A percentile compares a stretch with the other conserved stretches of the same genome.
Conservation (phyloP, 352 stramenopile genomes). For the Globisporangium barbulae region DNA sequence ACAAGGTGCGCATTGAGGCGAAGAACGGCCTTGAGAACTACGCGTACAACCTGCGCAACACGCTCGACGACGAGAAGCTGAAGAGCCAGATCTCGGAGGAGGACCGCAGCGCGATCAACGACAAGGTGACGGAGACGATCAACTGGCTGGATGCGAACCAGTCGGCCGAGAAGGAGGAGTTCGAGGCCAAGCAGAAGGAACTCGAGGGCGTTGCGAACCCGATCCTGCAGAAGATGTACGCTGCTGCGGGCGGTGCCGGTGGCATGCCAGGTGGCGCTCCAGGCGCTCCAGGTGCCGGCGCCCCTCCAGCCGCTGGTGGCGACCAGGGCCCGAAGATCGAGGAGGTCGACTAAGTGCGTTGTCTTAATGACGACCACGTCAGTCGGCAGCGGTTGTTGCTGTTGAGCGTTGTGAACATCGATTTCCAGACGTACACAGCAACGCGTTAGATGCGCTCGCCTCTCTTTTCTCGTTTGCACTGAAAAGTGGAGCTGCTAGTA, state of each 20-base stretch:
- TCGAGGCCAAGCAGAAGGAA: slow-evolving; percentile 86
- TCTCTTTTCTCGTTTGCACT: slow-evolving; percentile 1
- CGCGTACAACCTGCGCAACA: slow-evolving; percentile 79
- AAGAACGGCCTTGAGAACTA: slow-evolving; percentile 91
- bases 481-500: background rate
- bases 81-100: slow-evolving; percentile 59
- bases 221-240: slow-evolving; percentile 84
- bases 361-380: background rate
- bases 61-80: slow-evolving; percentile 83
- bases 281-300: slow-evolving; percentile 20
- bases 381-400: slow-evolving; percentile 1
- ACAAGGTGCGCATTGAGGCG: slow-evolving; percentile 60
- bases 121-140: slow-evolving; percentile 60
- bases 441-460: background rate
- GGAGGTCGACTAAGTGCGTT: slow-evolving; percentile 39
- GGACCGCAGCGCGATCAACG: slow-evolving; percentile 51
- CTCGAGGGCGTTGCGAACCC: slow-evolving; percentile 83
- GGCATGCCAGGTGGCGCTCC: slow-evolving; percentile 31
- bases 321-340: slow-evolving; percentile 74
- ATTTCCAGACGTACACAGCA: background rate
- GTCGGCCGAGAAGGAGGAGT: slow-evolving; percentile 79
- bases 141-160: slow-evolving; percentile 60
- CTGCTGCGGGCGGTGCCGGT: slow-evolving; percentile 49
- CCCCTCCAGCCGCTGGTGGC: slow-evolving; percentile 23
- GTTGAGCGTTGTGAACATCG: background rate